phyloP scores from a whole-genome alignment of 2,329 filamentous ascomycete species.

The Xylaria sp. region DNA sequence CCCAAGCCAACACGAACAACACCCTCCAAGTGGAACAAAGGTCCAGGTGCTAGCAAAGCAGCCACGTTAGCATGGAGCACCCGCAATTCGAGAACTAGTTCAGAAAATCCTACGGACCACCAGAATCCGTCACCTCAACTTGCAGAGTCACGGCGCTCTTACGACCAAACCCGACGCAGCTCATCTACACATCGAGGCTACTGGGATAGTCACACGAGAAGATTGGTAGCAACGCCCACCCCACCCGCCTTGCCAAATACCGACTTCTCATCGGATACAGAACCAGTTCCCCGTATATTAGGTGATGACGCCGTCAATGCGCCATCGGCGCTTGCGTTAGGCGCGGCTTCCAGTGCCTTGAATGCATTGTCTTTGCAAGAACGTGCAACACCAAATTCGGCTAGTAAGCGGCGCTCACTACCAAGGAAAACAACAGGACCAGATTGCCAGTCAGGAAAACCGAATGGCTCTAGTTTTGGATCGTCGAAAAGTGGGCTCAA shows the following conservation, averaged over 20 bases:
- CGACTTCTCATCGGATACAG: constrained; percentile 45
- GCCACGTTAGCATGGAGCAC: constrained; percentile 71
- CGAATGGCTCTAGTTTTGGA: constrained; percentile 29
- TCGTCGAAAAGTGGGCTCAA: constrained; percentile 31
- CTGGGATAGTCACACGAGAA: constrained; percentile 67
- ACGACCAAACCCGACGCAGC: constrained; percentile 47
- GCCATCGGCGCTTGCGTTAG: constrained; percentile 63
- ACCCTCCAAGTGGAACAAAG: constrained; percentile 58
- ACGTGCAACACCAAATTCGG: constrained; percentile 40
- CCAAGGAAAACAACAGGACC: constrained; percentile 37
- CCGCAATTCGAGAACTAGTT: constrained; percentile 52
- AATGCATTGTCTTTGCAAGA: constrained; percentile 52
- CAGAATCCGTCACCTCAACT: constrained; percentile 31
- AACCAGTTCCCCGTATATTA: constrained; percentile 52
- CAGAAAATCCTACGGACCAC: constrained; percentile 43
- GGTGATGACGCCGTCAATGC: constrained; percentile 54
- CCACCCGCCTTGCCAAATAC: constrained; percentile 46
- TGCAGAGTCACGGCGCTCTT: constrained; percentile 48
- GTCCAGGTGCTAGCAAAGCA: constrained; percentile 68
- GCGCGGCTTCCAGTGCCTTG: constrained; percentile 67
- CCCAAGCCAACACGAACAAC: constrained; percentile 55
- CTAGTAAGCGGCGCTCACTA: constrained; percentile 34
- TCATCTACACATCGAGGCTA: constrained; percentile 52
- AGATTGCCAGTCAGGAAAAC: constrained; percentile 36
- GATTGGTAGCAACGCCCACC: constrained; percentile 58